Percentiles rank a stretch among this genome's conserved stretches.
Conservation (phyloP, 2,329 filamentous ascomycete genomes). For the Pseudodiploospora longispora region DNA sequence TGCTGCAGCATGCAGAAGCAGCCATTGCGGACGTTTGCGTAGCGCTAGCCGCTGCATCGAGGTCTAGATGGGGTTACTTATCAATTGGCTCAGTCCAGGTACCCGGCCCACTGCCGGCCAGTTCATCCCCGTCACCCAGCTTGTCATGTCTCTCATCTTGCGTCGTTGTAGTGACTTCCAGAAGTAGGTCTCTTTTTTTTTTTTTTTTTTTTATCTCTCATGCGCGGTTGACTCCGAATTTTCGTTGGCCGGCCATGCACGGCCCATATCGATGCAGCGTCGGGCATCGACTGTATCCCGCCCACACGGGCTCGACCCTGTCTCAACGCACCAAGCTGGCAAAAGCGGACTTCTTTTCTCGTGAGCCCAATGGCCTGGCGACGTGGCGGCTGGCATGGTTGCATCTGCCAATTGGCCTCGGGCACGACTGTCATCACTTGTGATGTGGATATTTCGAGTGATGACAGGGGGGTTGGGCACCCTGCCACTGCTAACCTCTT, state of each 20-base stretch:
- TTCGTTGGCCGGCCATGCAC: conserved; percentile 4
- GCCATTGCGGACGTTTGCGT: conserved; percentile 10
- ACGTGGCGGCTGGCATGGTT: conserved; percentile 19
- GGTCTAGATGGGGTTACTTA: not conserved
- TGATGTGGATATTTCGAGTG: conserved; percentile 13
- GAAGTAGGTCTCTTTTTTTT: too few relatives aligned
- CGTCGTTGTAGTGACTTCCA: not conserved
- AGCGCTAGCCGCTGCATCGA: conserved; percentile 10
- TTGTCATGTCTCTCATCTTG: conserved; percentile 6
- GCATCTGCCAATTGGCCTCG: conserved; percentile 22
- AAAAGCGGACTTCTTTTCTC: not conserved
- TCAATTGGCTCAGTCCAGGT: not conserved
- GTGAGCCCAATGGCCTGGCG: conserved; percentile 21
- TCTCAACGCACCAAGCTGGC: conserved; percentile 13
- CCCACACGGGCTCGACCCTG: conserved; percentile 7
- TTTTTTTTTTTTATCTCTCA: too few relatives aligned
- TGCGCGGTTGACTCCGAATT: not conserved
- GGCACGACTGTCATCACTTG: conserved; percentile 16
- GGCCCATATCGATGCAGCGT: conserved; percentile 6
- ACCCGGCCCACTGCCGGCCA: conserved; percentile 9
- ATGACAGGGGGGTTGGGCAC: conserved; percentile 17
- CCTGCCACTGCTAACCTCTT: conserved; percentile 5
- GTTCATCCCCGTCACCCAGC: conserved; percentile 8
- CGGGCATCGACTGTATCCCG: conserved; percentile 5
- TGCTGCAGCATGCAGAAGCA: conserved; percentile 10